A percentile compares a stretch with the other conserved stretches of the same genome.
phyloP scores from a whole-genome alignment of 495 filamentous ascomycete genomes.

The Penicillium bialowiezense region DNA sequence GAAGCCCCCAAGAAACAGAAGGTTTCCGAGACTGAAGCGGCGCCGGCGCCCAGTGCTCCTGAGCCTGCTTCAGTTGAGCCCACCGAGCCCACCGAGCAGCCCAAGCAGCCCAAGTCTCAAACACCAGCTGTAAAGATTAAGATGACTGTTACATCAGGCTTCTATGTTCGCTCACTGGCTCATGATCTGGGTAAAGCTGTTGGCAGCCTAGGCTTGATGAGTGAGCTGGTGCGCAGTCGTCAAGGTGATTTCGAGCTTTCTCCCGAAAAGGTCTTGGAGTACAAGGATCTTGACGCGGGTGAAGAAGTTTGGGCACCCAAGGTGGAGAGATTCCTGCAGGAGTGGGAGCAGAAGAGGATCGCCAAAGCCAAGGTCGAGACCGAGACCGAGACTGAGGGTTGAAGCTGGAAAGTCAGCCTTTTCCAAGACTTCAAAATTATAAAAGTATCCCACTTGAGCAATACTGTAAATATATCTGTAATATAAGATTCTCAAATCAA shows the following conservation, averaged over 20 bases:
- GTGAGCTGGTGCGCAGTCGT: conserved; percentile 72
- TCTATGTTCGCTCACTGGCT: conserved; percentile 92
- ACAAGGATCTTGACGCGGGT: conserved; percentile 70
- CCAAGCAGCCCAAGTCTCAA: conserved; percentile 23
- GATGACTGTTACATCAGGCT: conserved; percentile 93
- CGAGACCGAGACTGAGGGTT: neutral
- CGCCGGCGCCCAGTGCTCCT: conserved; percentile 12
- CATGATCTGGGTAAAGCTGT: conserved; percentile 87
- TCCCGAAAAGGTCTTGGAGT: conserved; percentile 72
- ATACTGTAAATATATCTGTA: conserved; percentile 8
- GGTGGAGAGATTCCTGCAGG: conserved; percentile 60
- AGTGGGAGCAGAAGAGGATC: conserved; percentile 51
- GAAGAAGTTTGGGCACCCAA: conserved; percentile 83
- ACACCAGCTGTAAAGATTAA: conserved; percentile 75
- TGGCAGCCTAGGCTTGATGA: conserved; percentile 82
- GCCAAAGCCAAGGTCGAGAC: conserved; percentile 18
- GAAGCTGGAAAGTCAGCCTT: too few relatives aligned
- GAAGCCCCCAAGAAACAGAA: conserved; percentile 37
- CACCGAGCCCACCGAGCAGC: conserved; percentile 5
- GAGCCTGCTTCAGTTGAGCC: conserved; percentile 10
- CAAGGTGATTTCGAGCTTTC: conserved; percentile 73
- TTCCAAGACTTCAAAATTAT: too few relatives aligned
- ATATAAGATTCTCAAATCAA: neutral
- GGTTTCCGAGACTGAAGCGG: conserved; percentile 27
- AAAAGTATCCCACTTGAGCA: too few relatives aligned